Evolutionary conservation across 2,329 filamentous ascomycete genomes (phyloP), one percentile per base, ranked within the genome.

Genomic region (Fusarium sublunatum): DNA sequence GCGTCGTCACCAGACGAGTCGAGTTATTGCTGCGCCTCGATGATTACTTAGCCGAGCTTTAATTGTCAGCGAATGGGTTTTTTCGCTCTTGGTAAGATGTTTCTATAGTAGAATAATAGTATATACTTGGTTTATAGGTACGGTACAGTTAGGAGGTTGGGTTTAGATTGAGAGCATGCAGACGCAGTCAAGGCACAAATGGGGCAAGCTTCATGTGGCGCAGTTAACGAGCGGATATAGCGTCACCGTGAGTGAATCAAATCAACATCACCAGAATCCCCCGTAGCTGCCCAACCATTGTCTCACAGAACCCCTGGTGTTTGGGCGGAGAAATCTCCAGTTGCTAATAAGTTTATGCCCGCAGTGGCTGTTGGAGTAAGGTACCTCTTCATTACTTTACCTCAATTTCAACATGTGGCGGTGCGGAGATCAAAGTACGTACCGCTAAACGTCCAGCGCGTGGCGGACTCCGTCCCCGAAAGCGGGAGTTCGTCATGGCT

Each of bases 21-120:
- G 25, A 45, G 54, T 54, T 50, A 46, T 24, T 65, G 62, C 62
- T 65, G 62, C 62, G 62, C 62, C 62, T 58, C 62, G 62, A 45
- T 63, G 41, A 42, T 42, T 36, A 38, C 54, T 51, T 41, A 38
- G 62, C 58, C 58, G 42, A 43, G 40, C 28, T 44, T 31, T 52
- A 43, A 36, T 28, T 52, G 44, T 47, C 56, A 50, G 40, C 36
- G 31, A 61, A 28, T 26, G 46, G 49, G n/a, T 26, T 39, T n/a
- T 42, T 43, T n/a, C 42, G 34, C 36, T 29, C 26, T 38, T 31
- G 15, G 19, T 13, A 55, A 31, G 36, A 41, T 36, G 9, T n/a
- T 13, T 10, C 22, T 7, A 42, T 29, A 51, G 42, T 28, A 32
- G 13, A n/a, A 6, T 5, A 5, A 13, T 34, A 34, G 12, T 34